Percentiles rank a stretch among this genome's conserved stretches.
phyloP scores from a whole-genome alignment of 305 asterid genomes.

The Euphrasia arctica region DNA sequence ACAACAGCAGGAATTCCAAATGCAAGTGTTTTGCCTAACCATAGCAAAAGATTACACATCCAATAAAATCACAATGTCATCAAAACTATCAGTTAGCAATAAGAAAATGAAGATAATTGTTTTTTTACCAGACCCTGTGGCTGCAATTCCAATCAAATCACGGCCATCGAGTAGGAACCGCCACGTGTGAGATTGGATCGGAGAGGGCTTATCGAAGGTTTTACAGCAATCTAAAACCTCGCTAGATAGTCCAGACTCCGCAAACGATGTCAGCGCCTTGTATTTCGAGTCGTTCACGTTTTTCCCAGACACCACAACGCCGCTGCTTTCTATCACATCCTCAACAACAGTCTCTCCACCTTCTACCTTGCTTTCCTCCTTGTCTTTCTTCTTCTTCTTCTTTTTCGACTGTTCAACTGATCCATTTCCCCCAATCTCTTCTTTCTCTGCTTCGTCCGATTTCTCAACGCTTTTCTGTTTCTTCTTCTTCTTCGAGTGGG shows the following conservation, averaged over 20 bases:
- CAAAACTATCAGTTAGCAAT: slow-evolving; percentile 5
- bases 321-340: slow-evolving; percentile 46
- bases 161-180: slow-evolving; percentile 87
- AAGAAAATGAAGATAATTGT: background rate
- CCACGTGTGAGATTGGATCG: slow-evolving; percentile 95
- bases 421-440: slow-evolving; percentile 26
- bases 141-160: slow-evolving; percentile 94
- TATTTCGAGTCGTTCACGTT: slow-evolving; percentile 59
- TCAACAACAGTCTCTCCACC: slow-evolving; percentile 19
- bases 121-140: slow-evolving; percentile 98
- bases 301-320: slow-evolving; percentile 78
- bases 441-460: slow-evolving; percentile 23
- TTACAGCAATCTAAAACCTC: slow-evolving; percentile 81
- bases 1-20: slow-evolving; percentile 94
- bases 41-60: slow-evolving; percentile 18
- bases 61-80: background rate
- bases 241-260: slow-evolving; percentile 60
- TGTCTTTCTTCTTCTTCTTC: slow-evolving; percentile 26
- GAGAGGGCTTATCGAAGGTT: slow-evolving; percentile 83
- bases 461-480: slow-evolving; percentile 9
- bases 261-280: slow-evolving; percentile 58
- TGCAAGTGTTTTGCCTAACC: slow-evolving; percentile 87
- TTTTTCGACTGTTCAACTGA: slow-evolving; percentile 25
- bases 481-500: slow-evolving; percentile 30
- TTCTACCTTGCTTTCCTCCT: slow-evolving; percentile 10